Base-by-base conservation (phyloP, 1,284 basidiomycete genomes). In the Ceratobasidium sp. region DNA sequence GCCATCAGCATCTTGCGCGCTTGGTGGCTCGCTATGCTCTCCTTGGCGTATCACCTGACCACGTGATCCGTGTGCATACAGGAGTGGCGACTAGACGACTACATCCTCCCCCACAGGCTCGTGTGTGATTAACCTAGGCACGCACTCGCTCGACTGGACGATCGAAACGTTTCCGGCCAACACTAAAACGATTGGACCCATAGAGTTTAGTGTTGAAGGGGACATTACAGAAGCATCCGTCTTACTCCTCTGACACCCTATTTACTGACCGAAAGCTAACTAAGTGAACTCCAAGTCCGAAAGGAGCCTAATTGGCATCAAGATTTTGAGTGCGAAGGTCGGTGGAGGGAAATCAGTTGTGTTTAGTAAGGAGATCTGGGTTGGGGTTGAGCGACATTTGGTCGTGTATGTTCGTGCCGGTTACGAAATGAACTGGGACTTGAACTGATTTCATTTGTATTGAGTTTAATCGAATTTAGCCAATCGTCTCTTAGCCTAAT, bases 181-280 rank as follows among this genome's bases (percentile, higher is more conserved):
- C 63, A 84, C 84, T 46, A 87, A 86, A 43, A n/a, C n/a, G n/a
- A 89, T 88, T 0, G 95, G 96, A 13, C 91, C 89, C 18, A 85
- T 98, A 77, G 94, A 98, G 78, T 98, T 98, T 82, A 89, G 86
- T 32, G 89, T 94, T 63, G 90, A 89, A 35, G 93, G 95, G 2
- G 93, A 95, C 76, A 94, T 97, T 76, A 82, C 86, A 0, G 90
- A 89, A 13, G 88, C 87, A 13, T 97, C 98, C 85, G 98, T 98
- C 92, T 96, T 96, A n/a, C n/a, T n/a, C n/a, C 44, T 3, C 92
- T 57, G 84, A 96, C 41, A 84, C 41, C 50, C 46, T 52, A 35
- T 44, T 38, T 38, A 46, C 57, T 46, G n/a, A n/a, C n/a, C n/a
- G n/a, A 6, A 94, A 16, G 72, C 98, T 74, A 85, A n/a, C n/a